phyloP scores from a whole-genome alignment of 306 rosid species.

The Sesbania bispinosa region DNA sequence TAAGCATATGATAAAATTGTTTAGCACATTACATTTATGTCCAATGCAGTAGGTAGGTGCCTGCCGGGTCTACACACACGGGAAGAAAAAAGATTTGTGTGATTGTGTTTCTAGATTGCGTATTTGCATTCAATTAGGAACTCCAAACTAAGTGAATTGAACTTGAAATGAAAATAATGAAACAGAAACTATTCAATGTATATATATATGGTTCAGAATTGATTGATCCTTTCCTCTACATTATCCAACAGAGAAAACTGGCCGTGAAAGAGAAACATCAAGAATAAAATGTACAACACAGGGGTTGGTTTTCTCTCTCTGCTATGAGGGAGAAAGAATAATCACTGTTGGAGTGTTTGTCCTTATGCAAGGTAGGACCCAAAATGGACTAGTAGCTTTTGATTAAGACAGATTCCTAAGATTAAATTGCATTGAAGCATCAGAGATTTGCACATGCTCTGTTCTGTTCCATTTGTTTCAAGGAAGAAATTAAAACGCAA shows the following conservation, averaged over 20 bases:
- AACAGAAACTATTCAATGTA: too few species aligned
- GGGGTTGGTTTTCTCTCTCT: slow-evolving; percentile 17
- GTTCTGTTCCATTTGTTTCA: neutral
- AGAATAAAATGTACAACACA: slow-evolving; percentile 7
- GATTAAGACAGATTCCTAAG: slow-evolving; percentile 18
- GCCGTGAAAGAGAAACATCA: slow-evolving; percentile 24
- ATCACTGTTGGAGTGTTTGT: slow-evolving; percentile 23
- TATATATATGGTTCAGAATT: too few species aligned
- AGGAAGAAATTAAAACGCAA: neutral
- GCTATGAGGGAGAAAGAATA: too few species aligned
- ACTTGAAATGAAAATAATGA: too few species aligned
- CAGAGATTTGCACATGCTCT: slow-evolving; percentile 22
- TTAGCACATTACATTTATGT: too few species aligned
- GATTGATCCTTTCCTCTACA: neutral
- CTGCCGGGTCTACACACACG: too few species aligned
- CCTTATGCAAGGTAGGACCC: slow-evolving; percentile 30
- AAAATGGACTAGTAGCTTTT: neutral
- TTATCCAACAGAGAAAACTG: slow-evolving; percentile 5
- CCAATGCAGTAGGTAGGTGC: too few species aligned
- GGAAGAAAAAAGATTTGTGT: too few species aligned
- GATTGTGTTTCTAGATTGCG: neutral
- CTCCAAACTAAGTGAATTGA: neutral
- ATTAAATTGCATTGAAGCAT: neutral
- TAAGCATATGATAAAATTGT: too few species aligned
- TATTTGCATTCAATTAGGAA: neutral